Percentiles rank a stretch among this genome's conserved stretches.
Evolutionary conservation across 2,329 filamentous ascomycete genomes (phyloP).

Genomic region (Pleomassaria siparia): DNA sequence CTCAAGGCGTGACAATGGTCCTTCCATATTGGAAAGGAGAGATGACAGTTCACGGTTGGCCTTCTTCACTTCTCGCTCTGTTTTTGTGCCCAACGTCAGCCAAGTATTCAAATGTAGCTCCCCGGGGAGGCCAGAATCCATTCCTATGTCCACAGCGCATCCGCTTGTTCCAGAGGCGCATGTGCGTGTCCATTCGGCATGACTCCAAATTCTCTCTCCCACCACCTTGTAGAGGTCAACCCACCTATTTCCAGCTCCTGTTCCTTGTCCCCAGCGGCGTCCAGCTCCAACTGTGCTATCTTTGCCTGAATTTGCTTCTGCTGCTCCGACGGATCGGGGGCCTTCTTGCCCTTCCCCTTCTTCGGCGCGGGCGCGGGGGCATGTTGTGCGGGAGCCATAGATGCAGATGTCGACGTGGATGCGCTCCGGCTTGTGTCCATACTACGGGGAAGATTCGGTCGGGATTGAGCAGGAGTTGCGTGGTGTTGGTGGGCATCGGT

Average conservation of each 20-base stretch:
- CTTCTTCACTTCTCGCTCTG: constrained; percentile 91
- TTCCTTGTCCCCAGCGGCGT: constrained; percentile 90
- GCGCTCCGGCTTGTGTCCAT: constrained; percentile 44
- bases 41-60: constrained; percentile 88
- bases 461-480: constrained; percentile 32
- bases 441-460: constrained; percentile 43
- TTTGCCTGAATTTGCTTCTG: constrained; percentile 89
- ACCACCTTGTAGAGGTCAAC: constrained; percentile 14
- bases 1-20: constrained; percentile 87
- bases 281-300: constrained; percentile 92
- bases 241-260: constrained; percentile 93
- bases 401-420: constrained; percentile 43
- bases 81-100: constrained; percentile 9
- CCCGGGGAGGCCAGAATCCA: background rate
- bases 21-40: constrained; percentile 84
- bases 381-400: constrained; percentile 48
- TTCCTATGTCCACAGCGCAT: background rate
- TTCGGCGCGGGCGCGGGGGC: constrained; percentile 61
- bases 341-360: constrained; percentile 84
- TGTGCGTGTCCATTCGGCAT: background rate
- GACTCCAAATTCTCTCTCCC: background rate
- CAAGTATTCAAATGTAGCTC: background rate
- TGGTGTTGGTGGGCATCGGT: constrained; percentile 40
- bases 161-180: background rate
- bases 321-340: constrained; percentile 81